phyloP scores from a whole-genome alignment of 2,329 filamentous ascomycete genomes.

The Sclerotinia minor region DNA sequence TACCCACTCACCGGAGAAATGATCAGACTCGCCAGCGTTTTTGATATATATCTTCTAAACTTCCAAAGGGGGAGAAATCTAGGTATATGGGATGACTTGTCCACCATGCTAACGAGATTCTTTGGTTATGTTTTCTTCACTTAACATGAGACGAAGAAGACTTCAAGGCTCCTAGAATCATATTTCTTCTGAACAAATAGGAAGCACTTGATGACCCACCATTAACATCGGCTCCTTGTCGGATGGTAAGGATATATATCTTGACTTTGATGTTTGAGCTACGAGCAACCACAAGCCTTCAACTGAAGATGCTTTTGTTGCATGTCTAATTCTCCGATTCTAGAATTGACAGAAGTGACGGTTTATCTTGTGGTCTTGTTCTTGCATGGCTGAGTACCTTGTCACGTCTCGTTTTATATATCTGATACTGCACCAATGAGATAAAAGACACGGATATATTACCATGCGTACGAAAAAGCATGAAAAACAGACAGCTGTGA shows the following conservation, averaged over 20 bases:
- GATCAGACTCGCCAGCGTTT: background rate
- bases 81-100: background rate
- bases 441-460: background rate
- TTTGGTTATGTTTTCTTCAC: constrained; percentile 1
- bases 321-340: constrained; percentile 23
- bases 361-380: background rate
- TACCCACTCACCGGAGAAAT: background rate
- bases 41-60: constrained; percentile 7
- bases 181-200: background rate
- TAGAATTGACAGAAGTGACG: background rate
- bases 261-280: background rate
- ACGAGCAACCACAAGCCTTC: background rate
- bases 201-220: background rate
- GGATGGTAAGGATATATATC: background rate
- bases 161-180: too few relatives aligned
- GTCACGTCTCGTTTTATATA: background rate
- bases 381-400: background rate
- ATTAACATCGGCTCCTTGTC: background rate
- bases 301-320: constrained; percentile 11
- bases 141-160: background rate
- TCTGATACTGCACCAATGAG: background rate
- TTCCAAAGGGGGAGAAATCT: background rate
- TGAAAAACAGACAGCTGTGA: background rate
- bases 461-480: background rate
- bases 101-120: background rate